Conservation (phyloP, 805 yeast genomes). For the Blastobotrys attinorum region DNA sequence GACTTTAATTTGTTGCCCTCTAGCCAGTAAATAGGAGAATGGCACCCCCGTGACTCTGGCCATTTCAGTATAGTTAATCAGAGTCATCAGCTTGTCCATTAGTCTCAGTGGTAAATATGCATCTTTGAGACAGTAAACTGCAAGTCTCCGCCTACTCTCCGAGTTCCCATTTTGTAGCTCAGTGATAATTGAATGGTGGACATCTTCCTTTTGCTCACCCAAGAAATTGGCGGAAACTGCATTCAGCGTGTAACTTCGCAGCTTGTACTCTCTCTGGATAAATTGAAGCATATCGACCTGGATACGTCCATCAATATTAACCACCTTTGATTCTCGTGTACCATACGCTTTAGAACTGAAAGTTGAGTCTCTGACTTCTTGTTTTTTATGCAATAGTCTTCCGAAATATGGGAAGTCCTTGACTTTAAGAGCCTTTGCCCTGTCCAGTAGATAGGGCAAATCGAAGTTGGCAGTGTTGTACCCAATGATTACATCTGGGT, state of each 20-base stretch:
- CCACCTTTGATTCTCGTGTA: slow-evolving; percentile 83
- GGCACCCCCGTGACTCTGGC: slow-evolving; percentile 99
- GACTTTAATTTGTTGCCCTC: slow-evolving; percentile 98
- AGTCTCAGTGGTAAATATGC: slow-evolving; percentile 86
- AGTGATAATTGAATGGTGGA: slow-evolving; percentile 93
- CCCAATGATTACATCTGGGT: slow-evolving; percentile 96
- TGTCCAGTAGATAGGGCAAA: slow-evolving; percentile 82
- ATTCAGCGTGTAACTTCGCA: slow-evolving; percentile 89
- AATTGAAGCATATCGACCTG: slow-evolving; percentile 90
- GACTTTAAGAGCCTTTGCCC: slow-evolving; percentile 69
- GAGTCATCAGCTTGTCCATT: slow-evolving; percentile 88
- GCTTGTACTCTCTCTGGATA: slow-evolving; percentile 87
- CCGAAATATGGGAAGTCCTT: slow-evolving; percentile 80
- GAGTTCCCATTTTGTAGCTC: slow-evolving; percentile 86
- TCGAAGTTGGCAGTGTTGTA: slow-evolving; percentile 93
- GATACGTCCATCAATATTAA: slow-evolving; percentile 92
- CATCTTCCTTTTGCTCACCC: slow-evolving; percentile 96
- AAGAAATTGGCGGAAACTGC: slow-evolving; percentile 91
- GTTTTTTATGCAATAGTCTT: slow-evolving; percentile 56
- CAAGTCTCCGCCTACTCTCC: slow-evolving; percentile 89
- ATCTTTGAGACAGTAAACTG: slow-evolving; percentile 95
- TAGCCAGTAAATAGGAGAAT: slow-evolving; percentile 71
- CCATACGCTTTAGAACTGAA: slow-evolving; percentile 96
- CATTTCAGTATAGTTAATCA: slow-evolving; percentile 97
- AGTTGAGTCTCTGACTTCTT: slow-evolving; percentile 70